phyloP scores from a whole-genome alignment of 768 basidiomycete species.

The Mycena venus region DNA sequence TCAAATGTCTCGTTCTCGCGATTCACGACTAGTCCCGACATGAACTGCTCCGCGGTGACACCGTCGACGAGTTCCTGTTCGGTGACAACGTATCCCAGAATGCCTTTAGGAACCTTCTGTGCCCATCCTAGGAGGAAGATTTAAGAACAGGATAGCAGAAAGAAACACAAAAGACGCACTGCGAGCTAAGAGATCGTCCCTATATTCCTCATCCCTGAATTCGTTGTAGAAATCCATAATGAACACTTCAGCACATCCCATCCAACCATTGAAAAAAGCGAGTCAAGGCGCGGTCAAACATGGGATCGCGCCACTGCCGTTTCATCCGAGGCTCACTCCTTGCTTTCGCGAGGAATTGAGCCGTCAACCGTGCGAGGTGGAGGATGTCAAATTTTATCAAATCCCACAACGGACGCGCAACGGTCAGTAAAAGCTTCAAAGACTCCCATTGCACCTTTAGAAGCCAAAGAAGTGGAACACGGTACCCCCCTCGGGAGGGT shows the following conservation, averaged over 20 bases:
- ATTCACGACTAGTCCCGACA: constrained; percentile 17
- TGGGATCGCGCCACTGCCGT: constrained; percentile 28
- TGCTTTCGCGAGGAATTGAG: constrained; percentile 24
- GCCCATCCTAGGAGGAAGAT: constrained; percentile 23
- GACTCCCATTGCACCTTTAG: constrained; percentile 32
- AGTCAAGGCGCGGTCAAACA: constrained; percentile 29
- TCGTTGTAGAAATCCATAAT: constrained; percentile 29
- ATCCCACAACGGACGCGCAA: constrained; percentile 29
- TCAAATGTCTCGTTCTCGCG: constrained; percentile 6
- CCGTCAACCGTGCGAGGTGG: constrained; percentile 27
- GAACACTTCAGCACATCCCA: constrained; percentile 31
- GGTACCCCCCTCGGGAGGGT: constrained; percentile 34
- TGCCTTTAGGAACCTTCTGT: constrained; percentile 34
- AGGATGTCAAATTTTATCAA: constrained; percentile 29
- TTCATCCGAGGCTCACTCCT: constrained; percentile 27
- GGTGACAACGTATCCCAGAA: constrained; percentile 28
- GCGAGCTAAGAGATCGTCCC: constrained; percentile 30
- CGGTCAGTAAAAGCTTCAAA: constrained; percentile 23
- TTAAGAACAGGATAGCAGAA: not conserved
- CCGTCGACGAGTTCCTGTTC: constrained; percentile 32
- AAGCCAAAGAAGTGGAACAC: constrained; percentile 30
- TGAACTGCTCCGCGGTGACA: constrained; percentile 10
- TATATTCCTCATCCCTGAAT: constrained; percentile 34
- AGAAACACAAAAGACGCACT: constrained; percentile 19
- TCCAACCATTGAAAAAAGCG: constrained; percentile 37